Evolutionary conservation across 164 flowering plant species (phyloP).

Genomic region (Pachysandra terminalis): DNA sequence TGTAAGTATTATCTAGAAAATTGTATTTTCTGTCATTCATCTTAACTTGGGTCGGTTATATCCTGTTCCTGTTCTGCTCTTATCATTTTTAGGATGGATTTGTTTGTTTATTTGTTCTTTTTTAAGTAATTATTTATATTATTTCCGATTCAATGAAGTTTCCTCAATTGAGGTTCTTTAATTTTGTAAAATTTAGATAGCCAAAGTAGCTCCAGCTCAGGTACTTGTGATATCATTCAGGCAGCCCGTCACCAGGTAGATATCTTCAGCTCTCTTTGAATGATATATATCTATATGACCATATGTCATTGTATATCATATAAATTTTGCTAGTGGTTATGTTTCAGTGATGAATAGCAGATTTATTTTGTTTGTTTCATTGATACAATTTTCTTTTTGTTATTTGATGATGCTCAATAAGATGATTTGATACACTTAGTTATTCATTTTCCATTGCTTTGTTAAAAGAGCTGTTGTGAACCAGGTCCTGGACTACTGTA

Average conservation of each 20-base stretch:
- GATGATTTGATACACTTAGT: background rate
- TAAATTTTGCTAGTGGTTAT: too few species aligned
- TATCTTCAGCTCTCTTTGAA: background rate
- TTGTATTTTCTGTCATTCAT: background rate
- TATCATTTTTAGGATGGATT: background rate
- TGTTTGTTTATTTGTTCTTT: background rate
- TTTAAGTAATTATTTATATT: too few species aligned
- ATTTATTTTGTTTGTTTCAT: background rate
- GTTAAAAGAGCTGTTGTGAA: slow-evolving; percentile 5
- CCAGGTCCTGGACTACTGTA: slow-evolving; percentile 77
- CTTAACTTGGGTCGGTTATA: background rate
- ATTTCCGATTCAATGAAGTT: background rate
- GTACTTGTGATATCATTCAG: slow-evolving; percentile 46
- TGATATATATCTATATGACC: too few species aligned
- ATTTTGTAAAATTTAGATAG: slow-evolving; percentile 51
- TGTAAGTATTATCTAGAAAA: background rate
- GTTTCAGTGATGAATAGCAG: background rate
- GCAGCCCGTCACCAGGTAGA: slow-evolving; percentile 77
- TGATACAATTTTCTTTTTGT: background rate
- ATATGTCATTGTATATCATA: background rate
- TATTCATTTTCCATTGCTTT: slow-evolving; percentile 3
- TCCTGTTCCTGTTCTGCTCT: background rate
- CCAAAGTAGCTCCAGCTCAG: slow-evolving; percentile 69
- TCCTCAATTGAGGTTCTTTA: slow-evolving; percentile 28
- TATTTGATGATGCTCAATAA: background rate